phyloP scores from a whole-genome alignment of 805 yeast species.

The Lachancea sp. region DNA sequence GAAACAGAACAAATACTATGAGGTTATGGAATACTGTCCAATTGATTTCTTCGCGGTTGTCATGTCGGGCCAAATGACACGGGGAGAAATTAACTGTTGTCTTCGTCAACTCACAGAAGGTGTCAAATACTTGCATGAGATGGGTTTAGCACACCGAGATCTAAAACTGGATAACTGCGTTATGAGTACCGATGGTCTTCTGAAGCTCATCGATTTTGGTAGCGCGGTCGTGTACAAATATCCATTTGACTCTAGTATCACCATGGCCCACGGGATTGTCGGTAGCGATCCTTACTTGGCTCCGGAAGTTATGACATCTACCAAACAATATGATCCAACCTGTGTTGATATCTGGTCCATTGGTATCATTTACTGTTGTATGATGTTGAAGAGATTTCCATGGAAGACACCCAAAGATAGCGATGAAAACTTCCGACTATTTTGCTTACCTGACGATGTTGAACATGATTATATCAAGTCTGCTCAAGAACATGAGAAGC shows the following conservation, averaged over 20 bases:
- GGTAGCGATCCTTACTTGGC: constrained; percentile 86
- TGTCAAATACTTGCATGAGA: constrained; percentile 63
- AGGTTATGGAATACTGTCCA: constrained; percentile 83
- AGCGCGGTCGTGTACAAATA: constrained; percentile 76
- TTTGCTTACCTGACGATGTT: constrained; percentile 59
- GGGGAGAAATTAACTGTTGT: constrained; percentile 78
- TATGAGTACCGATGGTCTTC: constrained; percentile 62
- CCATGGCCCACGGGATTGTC: constrained; percentile 66
- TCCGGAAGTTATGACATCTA: constrained; percentile 61
- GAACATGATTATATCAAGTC: constrained; percentile 71
- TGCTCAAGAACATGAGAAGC: constrained; percentile 63
- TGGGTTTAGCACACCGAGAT: constrained; percentile 81
- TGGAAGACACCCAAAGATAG: constrained; percentile 74
- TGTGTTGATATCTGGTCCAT: constrained; percentile 80
- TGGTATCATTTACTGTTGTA: constrained; percentile 79
- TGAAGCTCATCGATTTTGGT: constrained; percentile 78
- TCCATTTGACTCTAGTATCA: constrained; percentile 57
- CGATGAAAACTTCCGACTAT: constrained; percentile 66
- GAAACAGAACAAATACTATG: constrained; percentile 64
- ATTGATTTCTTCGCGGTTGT: constrained; percentile 81
- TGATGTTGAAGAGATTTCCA: constrained; percentile 79
- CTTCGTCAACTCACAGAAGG: constrained; percentile 69
- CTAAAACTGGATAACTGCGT: constrained; percentile 80
- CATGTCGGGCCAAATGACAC: constrained; percentile 76
- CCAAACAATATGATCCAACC: constrained; percentile 61